Conservation (phyloP, 257 asterid genomes). For the Solanum pinnatisectum region DNA sequence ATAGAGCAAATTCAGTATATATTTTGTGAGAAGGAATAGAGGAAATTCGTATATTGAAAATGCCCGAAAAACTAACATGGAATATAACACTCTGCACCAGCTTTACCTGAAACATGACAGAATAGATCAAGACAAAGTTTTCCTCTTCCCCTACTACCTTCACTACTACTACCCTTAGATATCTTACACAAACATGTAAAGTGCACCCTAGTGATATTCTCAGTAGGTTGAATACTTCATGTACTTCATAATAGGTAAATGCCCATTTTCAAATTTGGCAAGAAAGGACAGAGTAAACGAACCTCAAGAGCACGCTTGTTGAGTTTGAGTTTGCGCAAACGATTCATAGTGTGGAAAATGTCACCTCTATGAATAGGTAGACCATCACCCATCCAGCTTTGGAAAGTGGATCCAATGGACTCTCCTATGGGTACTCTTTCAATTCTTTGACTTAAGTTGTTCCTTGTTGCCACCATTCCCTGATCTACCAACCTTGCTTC, state of each 20-base stretch:
- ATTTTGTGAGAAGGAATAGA: background rate
- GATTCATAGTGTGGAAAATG: conserved; percentile 60
- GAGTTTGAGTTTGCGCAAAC: conserved; percentile 61
- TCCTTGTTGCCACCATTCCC: conserved; percentile 15
- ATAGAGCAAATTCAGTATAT: background rate
- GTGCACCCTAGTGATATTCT: background rate
- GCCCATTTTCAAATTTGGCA: background rate
- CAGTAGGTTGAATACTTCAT: background rate
- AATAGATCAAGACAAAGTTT: background rate
- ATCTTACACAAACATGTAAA: background rate
- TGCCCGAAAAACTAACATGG: background rate
- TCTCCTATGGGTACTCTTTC: conserved; percentile 53
- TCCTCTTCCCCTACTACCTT: background rate
- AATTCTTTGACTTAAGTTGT: conserved; percentile 53
- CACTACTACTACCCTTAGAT: background rate
- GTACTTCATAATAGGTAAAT: background rate
- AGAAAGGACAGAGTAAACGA: background rate
- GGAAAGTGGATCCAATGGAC: conserved; percentile 63
- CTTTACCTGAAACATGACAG: background rate
- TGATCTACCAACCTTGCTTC: conserved; percentile 7
- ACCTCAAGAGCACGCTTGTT: conserved; percentile 78
- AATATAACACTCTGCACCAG: background rate
- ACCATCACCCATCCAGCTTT: conserved; percentile 95
- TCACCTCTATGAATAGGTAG: conserved; percentile 71
- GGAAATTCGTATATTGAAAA: background rate